Percentiles rank a stretch among this genome's conserved stretches.
Conservation (phyloP, 371 early-diverging fungal species). For the Blakeslea trispora region DNA sequence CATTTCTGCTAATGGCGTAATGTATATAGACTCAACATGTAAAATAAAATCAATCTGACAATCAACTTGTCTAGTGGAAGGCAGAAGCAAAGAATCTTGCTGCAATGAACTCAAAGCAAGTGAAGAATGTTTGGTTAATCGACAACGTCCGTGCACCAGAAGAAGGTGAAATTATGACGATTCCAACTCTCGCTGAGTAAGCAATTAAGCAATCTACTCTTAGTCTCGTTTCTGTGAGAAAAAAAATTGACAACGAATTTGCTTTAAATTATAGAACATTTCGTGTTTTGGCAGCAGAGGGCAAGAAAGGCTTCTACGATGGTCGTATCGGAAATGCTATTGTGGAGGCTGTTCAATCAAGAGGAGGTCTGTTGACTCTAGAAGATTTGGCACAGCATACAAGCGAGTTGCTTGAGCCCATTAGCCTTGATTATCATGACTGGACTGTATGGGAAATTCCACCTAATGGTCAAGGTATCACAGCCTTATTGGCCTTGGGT, state of each 20-base stretch:
- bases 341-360: slow-evolving; percentile 55
- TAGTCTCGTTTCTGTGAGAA: too few species aligned
- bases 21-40: background rate
- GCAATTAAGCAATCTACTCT: background rate
- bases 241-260: background rate
- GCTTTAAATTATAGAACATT: slow-evolving; percentile 51
- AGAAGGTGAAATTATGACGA: slow-evolving; percentile 66
- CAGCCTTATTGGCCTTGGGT: slow-evolving; percentile 73
- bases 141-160: slow-evolving; percentile 61
- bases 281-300: slow-evolving; percentile 60
- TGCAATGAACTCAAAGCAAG: slow-evolving; percentile 46
- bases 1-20: slow-evolving; percentile 32
- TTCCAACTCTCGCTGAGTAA: slow-evolving; percentile 65
- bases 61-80: slow-evolving; percentile 52
- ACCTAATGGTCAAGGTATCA: slow-evolving; percentile 81
- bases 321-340: slow-evolving; percentile 81
- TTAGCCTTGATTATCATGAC: slow-evolving; percentile 67
- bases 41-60: too few species aligned
- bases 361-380: slow-evolving; percentile 76
- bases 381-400: slow-evolving; percentile 73
- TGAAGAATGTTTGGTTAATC: slow-evolving; percentile 54
- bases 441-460: slow-evolving; percentile 74
- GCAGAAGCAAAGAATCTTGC: slow-evolving; percentile 45
- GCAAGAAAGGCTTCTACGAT: slow-evolving; percentile 76
- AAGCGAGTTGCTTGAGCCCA: slow-evolving; percentile 61